Base-by-base conservation (phyloP, 1,139 yeast species). In the Petasospora rhodanensis region DNA sequence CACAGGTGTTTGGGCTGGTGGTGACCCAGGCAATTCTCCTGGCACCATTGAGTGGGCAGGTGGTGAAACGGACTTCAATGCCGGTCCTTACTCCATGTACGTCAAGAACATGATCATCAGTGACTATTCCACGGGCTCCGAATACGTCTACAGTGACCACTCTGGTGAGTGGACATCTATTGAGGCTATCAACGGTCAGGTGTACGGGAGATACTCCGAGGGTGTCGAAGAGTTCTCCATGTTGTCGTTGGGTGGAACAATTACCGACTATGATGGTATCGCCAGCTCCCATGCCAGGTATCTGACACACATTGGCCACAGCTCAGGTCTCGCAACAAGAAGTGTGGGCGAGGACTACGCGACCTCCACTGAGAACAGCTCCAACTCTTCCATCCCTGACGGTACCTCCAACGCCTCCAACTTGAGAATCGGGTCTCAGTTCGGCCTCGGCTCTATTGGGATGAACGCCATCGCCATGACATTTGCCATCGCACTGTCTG, bases 11-110 rank as follows among this genome's bases (percentile, higher is more conserved):
- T 82, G 93, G 93, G 87, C 91, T 14, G 93, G 89, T 41, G 93
- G 93, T 42, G 87, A 80, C 54, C 66, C 85, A 13, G 51, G 64
- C 24, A 80, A 80, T 50, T 65, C 68, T 7, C 59, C 66, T 18
- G 94, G 93, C 22, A 82, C 93, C 7, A 78, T 83, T 38, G 75
- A 75, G 49, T 83, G 94, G 94, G 91, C 93, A 11, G 93, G 94
- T 33, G 94, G 94, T 32, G 45, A 47, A n/a, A 76, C 86, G 11
- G 79, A 82, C 55, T 81, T 73, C 52, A 45, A 70, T 11, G 50
- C 69, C 28, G 86, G 76, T 23, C 91, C 93, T 29, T 83, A 76
- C 55, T 56, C 76, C 23, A 83, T 83, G 84, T 54, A 69, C 45
- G 70, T 87, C 43, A 67, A 79, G 50, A 64, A 70, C 5, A 51